Conservation (phyloP, 1,139 yeast genomes). For the Suhomyces taliae region DNA sequence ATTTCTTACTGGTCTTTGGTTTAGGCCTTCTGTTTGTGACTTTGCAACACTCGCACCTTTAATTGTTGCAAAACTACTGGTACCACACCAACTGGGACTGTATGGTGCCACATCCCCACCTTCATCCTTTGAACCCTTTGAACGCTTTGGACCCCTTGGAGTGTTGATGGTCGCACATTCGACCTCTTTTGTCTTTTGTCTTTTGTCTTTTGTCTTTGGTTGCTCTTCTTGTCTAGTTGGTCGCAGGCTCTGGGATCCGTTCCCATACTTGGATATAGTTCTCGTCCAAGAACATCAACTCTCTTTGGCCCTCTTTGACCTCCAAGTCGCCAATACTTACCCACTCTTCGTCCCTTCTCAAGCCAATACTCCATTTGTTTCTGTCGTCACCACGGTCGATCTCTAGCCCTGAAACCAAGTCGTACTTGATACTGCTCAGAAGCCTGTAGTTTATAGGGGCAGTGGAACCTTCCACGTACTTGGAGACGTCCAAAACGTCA, state of each 20-base stretch:
- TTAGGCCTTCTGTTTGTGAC: too few relatives aligned
- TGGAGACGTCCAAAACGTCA: conserved; percentile 41
- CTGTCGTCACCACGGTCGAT: conserved; percentile 27
- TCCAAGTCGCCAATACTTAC: conserved; percentile 53
- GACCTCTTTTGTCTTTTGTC: too few relatives aligned
- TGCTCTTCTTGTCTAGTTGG: too few relatives aligned
- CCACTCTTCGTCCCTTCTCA: conserved; percentile 51
- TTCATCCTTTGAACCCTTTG: too few relatives aligned
- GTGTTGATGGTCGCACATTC: too few relatives aligned
- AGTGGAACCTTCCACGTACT: conserved; percentile 22
- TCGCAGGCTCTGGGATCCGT: conserved; percentile 10
- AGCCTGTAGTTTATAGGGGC: conserved; percentile 40
- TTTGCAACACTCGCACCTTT: too few relatives aligned
- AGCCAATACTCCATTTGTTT: conserved; percentile 53
- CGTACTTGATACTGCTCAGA: conserved; percentile 53
- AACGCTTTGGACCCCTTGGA: too few relatives aligned
- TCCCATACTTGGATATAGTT: conserved; percentile 73
- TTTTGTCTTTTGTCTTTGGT: too few relatives aligned
- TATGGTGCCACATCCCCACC: too few relatives aligned
- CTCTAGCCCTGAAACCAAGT: conserved; percentile 23
- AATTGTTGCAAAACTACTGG: too few relatives aligned
- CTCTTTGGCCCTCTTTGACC: conserved; percentile 50
- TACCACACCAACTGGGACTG: too few relatives aligned
- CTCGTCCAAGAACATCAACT: conserved; percentile 62
- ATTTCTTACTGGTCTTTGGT: too few relatives aligned